Percentiles rank a stretch among this genome's conserved stretches.
phyloP scores from a whole-genome alignment of 345 rosid species.

The Triadica sebifera region DNA sequence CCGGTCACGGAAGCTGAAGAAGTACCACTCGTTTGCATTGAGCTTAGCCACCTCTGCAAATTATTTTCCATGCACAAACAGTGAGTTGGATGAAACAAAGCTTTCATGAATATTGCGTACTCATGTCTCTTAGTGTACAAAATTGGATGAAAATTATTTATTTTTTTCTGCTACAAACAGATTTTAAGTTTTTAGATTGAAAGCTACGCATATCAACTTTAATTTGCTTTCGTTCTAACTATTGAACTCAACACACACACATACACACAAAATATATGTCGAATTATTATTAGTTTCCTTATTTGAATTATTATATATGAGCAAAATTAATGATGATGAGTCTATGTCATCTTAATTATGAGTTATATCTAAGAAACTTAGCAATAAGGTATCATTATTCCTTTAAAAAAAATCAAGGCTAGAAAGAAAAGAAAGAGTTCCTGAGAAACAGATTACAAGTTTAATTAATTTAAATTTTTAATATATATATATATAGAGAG shows the following conservation, averaged over 20 bases:
- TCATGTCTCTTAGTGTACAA: slow-evolving; percentile 8
- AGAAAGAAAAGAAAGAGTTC: not conserved
- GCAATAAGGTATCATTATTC: not conserved
- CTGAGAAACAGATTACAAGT: too few species aligned
- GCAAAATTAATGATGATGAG: slow-evolving; percentile 9
- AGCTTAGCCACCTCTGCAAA: slow-evolving; percentile 83
- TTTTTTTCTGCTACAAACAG: too few species aligned
- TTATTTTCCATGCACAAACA: not conserved
- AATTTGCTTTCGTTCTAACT: not conserved
- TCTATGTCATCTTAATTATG: slow-evolving; percentile 7
- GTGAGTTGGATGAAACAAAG: slow-evolving; percentile 10
- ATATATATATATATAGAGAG: too few species aligned
- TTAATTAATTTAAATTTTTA: too few species aligned
- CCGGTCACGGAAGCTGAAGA: slow-evolving; percentile 93
- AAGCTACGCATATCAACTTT: not conserved
- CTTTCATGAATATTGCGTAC: slow-evolving; percentile 17
- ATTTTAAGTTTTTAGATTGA: too few species aligned
- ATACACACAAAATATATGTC: too few species aligned
- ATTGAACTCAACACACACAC: too few species aligned
- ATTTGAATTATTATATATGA: not conserved
- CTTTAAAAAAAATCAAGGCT: not conserved
- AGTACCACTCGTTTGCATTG: slow-evolving; percentile 91
- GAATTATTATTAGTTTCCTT: not conserved
- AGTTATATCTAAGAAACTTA: slow-evolving; percentile 21
- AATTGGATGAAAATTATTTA: too few species aligned